Base-by-base conservation (phyloP, 345 rosid genomes). In the Kernera saxatilis region DNA sequence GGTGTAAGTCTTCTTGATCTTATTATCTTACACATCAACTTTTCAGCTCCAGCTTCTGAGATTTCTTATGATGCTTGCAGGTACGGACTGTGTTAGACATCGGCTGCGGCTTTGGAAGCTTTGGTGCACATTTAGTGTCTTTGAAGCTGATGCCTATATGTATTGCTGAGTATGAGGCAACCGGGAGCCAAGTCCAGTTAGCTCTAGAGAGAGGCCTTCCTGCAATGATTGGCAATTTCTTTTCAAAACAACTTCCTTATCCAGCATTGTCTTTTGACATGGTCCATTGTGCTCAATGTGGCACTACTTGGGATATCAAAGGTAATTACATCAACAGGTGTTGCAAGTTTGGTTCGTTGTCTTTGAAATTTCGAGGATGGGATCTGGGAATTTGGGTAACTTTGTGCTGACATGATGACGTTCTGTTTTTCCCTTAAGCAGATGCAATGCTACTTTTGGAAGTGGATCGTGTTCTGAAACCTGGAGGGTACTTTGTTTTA, bases 201-300 rank as follows among this genome's bases (percentile, higher is more conserved):
- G 91, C 99, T 61, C 85, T 94, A 54, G 98, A 94, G 85, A 88
- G 99, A 83, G 99, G 99, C 64, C 97, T 94, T 76, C 99, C 98
- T 12, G 96, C 98, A 19, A 88, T 94, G 85, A 91, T 94, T 72
- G 96, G 93, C 60, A 89, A 84, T 69, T 94, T 94, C 77, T 76
- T 85, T 62, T 85, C 95, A 33, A 83, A 81, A 50, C 91, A 91
- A 71, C 93, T 94, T 73, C 99, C 99, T 26, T 91, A 85, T 67
- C 99, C 99, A 13, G 74, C 91, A 11, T 70, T 94, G 77, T 91
- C 96, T 55, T 94, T 82, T 74, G 96, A 86, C 83, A 89, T 91
- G 96, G 84, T 94, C 80, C 99, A 94, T 81, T 94, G 99, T 78
- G 93, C 99, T 71, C 96, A 91, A 35, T 94, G 99, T 30, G 93